A percentile compares a stretch with the other conserved stretches of the same genome.
Conservation (phyloP, 2,329 filamentous ascomycete genomes). For the Colletotrichum paranaense region DNA sequence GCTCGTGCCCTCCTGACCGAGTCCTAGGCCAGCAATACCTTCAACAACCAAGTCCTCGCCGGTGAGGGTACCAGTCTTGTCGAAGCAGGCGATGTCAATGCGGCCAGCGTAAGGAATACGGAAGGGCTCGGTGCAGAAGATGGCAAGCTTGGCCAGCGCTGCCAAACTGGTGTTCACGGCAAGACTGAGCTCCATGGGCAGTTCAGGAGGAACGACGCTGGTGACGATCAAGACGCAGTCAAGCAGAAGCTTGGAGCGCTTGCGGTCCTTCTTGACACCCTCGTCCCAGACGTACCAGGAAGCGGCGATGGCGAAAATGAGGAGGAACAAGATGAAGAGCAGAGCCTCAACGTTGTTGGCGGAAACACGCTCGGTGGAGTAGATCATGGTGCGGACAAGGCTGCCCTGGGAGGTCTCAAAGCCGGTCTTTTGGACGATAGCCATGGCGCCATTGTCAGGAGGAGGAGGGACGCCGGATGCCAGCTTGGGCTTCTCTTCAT, state of each 20-base stretch:
- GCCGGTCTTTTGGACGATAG: slow-evolving; percentile 94
- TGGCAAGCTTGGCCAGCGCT: slow-evolving; percentile 92
- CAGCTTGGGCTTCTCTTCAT: slow-evolving; percentile 77
- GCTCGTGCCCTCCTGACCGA: slow-evolving; percentile 75
- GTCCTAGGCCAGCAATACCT: slow-evolving; percentile 88
- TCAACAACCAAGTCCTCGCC: slow-evolving; percentile 97
- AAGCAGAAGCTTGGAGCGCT: slow-evolving; percentile 95
- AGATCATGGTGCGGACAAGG: slow-evolving; percentile 98
- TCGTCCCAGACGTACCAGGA: slow-evolving; percentile 99
- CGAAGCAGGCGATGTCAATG: slow-evolving; percentile 96
- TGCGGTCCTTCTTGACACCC: slow-evolving; percentile 92
- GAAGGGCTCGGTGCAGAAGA: slow-evolving; percentile 99
- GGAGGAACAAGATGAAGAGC: slow-evolving; percentile 96
- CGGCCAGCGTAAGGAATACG: slow-evolving; percentile 96
- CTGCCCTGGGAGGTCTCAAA: slow-evolving; percentile 99
- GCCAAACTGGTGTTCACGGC: slow-evolving; percentile 98
- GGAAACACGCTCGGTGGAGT: slow-evolving; percentile 98
- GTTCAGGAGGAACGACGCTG: slow-evolving; percentile 96
- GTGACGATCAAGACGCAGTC: slow-evolving; percentile 98
- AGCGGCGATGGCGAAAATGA: slow-evolving; percentile 95
- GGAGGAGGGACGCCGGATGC: slow-evolving; percentile 83
- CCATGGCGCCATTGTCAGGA: slow-evolving; percentile 93
- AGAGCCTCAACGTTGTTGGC: slow-evolving; percentile 96
- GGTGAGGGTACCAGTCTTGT: slow-evolving; percentile 97
- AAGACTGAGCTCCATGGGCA: slow-evolving; percentile 97